Conservation (phyloP, 768 basidiomycete species). For the Thelephora ganbajun region DNA sequence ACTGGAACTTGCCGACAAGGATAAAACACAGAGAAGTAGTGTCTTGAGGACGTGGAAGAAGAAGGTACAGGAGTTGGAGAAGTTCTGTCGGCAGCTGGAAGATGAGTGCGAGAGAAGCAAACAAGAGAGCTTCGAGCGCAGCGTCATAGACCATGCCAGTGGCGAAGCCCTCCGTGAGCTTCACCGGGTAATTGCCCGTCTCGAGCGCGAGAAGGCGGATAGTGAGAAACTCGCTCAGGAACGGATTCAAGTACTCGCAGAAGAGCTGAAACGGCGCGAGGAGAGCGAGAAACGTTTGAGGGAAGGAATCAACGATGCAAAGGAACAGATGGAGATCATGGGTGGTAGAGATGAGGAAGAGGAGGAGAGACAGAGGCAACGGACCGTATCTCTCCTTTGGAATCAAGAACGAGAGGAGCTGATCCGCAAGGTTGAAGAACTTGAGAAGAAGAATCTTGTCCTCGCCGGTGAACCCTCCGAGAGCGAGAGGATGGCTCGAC, state of each 20-base stretch:
- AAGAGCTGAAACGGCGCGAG: conserved; percentile 28
- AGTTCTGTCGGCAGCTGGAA: conserved; percentile 49
- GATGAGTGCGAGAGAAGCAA: conserved; percentile 82
- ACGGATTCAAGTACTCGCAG: conserved; percentile 33
- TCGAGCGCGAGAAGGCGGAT: conserved; percentile 53
- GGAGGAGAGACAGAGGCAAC: conserved; percentile 25
- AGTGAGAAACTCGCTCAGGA: conserved; percentile 17
- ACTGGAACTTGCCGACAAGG: conserved; percentile 41
- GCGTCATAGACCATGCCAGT: conserved; percentile 76
- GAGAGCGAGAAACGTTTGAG: conserved; percentile 40
- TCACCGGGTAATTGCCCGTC: conserved; percentile 63
- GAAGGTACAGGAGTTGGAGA: conserved; percentile 64
- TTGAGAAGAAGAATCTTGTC: conserved; percentile 29
- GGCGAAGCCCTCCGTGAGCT: conserved; percentile 67
- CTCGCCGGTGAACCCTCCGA: conserved; percentile 24
- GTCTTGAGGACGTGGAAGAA: conserved; percentile 56
- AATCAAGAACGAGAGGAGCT: conserved; percentile 38
- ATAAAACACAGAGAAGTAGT: conserved; percentile 43
- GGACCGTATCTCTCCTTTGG: conserved; percentile 27
- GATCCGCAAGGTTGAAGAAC: conserved; percentile 23
- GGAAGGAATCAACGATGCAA: conserved; percentile 37
- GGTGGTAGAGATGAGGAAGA: conserved; percentile 25
- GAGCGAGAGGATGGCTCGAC: conserved; percentile 15
- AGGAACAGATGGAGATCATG: conserved; percentile 49
- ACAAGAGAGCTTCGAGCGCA: conserved; percentile 67